Evolutionary conservation across 225 moss, liverwort and hornwort genomes (phyloP), one percentile per base, ranked within the genome.

Genomic region (Pleurozium schreberi): DNA sequence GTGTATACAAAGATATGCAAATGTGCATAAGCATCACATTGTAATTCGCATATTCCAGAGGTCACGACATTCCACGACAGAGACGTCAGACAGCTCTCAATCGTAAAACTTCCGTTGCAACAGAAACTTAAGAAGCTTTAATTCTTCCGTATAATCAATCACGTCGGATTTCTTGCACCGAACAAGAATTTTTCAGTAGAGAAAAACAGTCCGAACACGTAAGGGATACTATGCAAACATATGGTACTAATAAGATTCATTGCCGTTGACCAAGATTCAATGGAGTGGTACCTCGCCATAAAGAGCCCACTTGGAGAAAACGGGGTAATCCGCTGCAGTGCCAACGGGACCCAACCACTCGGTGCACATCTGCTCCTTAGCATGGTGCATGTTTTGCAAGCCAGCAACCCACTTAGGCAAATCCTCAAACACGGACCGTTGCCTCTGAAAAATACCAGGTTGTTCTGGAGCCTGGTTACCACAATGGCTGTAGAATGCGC

Each of bases 231-330:
- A 36, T 47, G 50, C 27, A 81, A 47, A 65, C 42, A 43, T 66
- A 69, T 18, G 58, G 42, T 49, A 74, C 49, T 57, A 49, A 52
- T 55, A 61, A 36, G 65, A 75, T 84, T 76, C 45, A 38, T 38
- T 76, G 76, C 76, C 10, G 25, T 55, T 55, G 64, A 64, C 45
- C 36, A 68, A 73, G 43, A 63, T 81, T 89, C 45, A 74, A 80
- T 84, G 79, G 60, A 75, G 59, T 61, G 49, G 89, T 91, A 99
- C 99, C 97, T 99, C 99, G 92, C 99, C 99, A 90, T 98, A 99
- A 74, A 99, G 92, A 90, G 96, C 99, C 99, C 99, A 99, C 90
- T 99, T 99, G 55, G 99, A 99, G 89, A 99, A 99, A 81, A 99
- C 94, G 74, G 99, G 99, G 86, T 99, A 99, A 93, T 99, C 99